Evolutionary conservation across 2,329 filamentous ascomycete genomes (phyloP).

Genomic region (Neobulgaria alba): DNA sequence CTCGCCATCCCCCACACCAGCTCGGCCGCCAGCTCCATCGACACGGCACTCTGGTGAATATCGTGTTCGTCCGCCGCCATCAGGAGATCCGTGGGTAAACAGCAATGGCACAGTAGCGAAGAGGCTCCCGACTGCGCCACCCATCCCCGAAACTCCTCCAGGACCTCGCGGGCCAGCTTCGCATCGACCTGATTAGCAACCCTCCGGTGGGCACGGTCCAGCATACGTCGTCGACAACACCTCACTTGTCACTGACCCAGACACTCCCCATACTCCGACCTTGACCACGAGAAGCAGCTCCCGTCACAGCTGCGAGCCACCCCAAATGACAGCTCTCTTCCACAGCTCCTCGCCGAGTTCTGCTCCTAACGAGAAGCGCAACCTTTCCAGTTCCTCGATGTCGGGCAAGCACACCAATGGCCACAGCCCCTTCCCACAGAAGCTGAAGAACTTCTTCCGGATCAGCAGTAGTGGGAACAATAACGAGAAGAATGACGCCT

Average conservation of each 20-base stretch:
- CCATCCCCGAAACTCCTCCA: conserved; percentile 1
- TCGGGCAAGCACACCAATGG: conserved; percentile 43
- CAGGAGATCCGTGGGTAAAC: background rate
- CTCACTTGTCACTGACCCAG: background rate
- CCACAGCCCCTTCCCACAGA: conserved; percentile 55
- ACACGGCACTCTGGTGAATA: background rate
- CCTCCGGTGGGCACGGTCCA: background rate
- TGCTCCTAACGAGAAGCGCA: conserved; percentile 27
- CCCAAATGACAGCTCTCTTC: conserved; percentile 26
- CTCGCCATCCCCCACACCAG: too few relatives aligned
- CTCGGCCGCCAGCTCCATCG: too few relatives aligned
- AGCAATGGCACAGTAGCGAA: background rate
- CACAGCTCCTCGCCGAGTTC: conserved; percentile 21
- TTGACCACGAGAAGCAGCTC: conserved; percentile 20
- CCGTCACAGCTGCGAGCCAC: conserved; percentile 20
- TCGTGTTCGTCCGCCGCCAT: background rate
- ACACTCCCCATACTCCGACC: background rate
- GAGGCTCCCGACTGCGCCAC: background rate
- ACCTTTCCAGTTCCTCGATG: conserved; percentile 27
- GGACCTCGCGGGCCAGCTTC: background rate
- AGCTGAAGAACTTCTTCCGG: conserved; percentile 63
- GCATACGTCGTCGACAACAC: background rate
- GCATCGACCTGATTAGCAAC: background rate
- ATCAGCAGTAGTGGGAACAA: conserved; percentile 44
- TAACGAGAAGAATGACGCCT: conserved; percentile 32